Evolutionary conservation across 768 basidiomycete genomes (phyloP).

Genomic region (Naganishia vaughanmartiniae): DNA sequence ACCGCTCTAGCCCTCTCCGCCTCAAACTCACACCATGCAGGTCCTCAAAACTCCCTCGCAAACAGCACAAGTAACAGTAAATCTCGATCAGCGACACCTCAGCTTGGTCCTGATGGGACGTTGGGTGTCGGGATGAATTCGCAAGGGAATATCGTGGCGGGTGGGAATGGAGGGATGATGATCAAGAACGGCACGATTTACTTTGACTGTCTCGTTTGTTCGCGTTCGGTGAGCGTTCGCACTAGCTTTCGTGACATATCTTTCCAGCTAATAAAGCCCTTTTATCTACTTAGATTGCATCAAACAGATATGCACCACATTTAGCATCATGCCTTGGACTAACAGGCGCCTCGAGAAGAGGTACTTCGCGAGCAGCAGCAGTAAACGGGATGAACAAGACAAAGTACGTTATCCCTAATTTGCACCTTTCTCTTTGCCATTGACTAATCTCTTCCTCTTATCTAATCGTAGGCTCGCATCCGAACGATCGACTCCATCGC

Average conservation of each 20-base stretch:
- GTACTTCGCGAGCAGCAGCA: slow-evolving; percentile 26
- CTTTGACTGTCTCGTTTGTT: slow-evolving; percentile 24
- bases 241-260: background rate
- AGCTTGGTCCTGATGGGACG: slow-evolving; percentile 1
- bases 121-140: slow-evolving; percentile 1
- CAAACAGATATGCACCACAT: slow-evolving; percentile 32
- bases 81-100: slow-evolving; percentile 27
- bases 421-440: background rate
- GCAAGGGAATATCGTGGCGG: slow-evolving; percentile 9
- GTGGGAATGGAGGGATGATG: slow-evolving; percentile 1
- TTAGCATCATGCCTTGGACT: slow-evolving; percentile 31
- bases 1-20: slow-evolving; percentile 3
- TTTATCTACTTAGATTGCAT: slow-evolving; percentile 25
- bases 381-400: slow-evolving; percentile 21
- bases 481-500: slow-evolving; percentile 13
- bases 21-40: background rate
- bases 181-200: slow-evolving; percentile 19
- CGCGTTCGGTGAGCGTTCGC: slow-evolving; percentile 3
- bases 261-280: background rate
- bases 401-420: background rate
- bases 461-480: background rate
- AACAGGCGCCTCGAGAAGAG: slow-evolving; percentile 21
- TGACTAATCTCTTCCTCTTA: background rate
- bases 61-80: slow-evolving; percentile 17
- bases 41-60: background rate